Evolutionary conservation across 371 early-diverging fungal species (phyloP), one percentile per base, ranked within the genome.

Genomic region (Cokeromyces recurvatus): DNA sequence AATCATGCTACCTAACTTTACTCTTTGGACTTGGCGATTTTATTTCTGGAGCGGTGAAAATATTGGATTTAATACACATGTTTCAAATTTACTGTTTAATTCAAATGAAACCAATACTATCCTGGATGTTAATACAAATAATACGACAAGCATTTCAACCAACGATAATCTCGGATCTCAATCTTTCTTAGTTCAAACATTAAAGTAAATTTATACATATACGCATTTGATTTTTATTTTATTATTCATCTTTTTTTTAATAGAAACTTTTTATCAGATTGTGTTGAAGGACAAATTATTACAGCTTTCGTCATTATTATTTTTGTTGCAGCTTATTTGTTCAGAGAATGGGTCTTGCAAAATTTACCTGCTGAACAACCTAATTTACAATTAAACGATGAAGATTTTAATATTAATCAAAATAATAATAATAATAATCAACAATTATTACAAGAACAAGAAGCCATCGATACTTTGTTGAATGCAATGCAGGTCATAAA

Each of bases 331-430:
- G 69, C 84, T 10, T 83, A 90, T 48, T 66, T 86, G 25, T 63
- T 92, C 36, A 82, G 88, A 37, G 94, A 94, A 65, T 91, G 90
- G 83, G 80, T 93, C 11, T 62, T 83, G 31, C 81, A 87, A 46
- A 87, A 91, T 42, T 79, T 85, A 22, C 66, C 66, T 19, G 62
- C 38, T 1, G 66, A 45, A 17, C 42, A 46, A 19, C 38, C 44
- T 38, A 38, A 38, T 16, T 21, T 43, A 14, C 39, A 46, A 2
- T 12, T 36, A 10, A 37, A 48, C 14, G 36, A 51, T 15, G 35
- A 21, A 11, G 19, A 32, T 11, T 29, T 29, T 29, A 29, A 8
- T 29, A 29, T 29, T 27, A 29, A 25, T 17, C 15, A 32, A 43
- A 43, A 27, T 34, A 41, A n/a, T 17, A 32, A 6, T 11, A 37